A percentile compares a stretch with the other conserved stretches of the same genome.
Evolutionary conservation across 1,284 basidiomycete genomes (phyloP).

Genomic region (Trametes polyzona): DNA sequence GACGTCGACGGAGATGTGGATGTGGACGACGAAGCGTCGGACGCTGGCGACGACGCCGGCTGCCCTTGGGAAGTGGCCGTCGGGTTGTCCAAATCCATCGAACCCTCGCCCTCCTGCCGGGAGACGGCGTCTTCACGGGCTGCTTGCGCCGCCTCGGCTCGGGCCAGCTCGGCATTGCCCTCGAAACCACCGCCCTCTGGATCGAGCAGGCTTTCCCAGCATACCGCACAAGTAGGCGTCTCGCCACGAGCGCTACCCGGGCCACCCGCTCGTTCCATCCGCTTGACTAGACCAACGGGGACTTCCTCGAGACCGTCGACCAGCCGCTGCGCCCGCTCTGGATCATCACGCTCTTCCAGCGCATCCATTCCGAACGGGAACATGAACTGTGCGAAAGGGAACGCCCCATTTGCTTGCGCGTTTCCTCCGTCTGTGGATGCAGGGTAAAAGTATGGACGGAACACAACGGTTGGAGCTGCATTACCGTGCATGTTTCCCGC

Average conservation of each 20-base stretch:
- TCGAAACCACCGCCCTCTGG: constrained; percentile 47
- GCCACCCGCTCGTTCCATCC: constrained; percentile 62
- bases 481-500: constrained; percentile 15
- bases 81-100: constrained; percentile 21
- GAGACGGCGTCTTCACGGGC: constrained; percentile 21
- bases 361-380: constrained; percentile 31
- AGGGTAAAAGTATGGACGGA: constrained; percentile 15
- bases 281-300: constrained; percentile 63
- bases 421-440: constrained; percentile 16
- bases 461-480: constrained; percentile 3
- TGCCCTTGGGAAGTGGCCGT: constrained; percentile 8
- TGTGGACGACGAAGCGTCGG: constrained; percentile 18
- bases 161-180: constrained; percentile 33
- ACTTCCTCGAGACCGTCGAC: constrained; percentile 68
- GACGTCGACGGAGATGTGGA: constrained; percentile 26
- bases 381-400: constrained; percentile 18
- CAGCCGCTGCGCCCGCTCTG: constrained; percentile 63
- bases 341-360: constrained; percentile 60
- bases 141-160: constrained; percentile 26
- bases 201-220: constrained; percentile 69
- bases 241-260: constrained; percentile 41
- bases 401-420: constrained; percentile 10
- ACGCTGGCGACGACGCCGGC: constrained; percentile 18
- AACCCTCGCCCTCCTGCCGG: constrained; percentile 17
- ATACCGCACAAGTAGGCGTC: constrained; percentile 68